Evolutionary conservation across 805 yeast species (phyloP).

Genomic region (Metschnikowia matae): DNA sequence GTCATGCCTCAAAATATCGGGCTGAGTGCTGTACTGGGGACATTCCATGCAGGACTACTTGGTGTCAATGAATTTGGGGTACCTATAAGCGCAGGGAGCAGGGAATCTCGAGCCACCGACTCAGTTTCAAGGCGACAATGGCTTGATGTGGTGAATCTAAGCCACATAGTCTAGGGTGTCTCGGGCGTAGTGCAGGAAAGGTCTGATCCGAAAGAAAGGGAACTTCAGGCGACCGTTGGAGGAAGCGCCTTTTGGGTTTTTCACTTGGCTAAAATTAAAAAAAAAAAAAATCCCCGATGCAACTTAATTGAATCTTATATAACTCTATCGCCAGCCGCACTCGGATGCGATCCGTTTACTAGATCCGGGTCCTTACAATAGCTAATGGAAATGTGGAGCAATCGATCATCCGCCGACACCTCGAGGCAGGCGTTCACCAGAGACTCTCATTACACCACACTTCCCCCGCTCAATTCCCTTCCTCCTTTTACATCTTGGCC

Average conservation of each 20-base stretch:
- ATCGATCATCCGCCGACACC: neutral
- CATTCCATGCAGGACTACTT: neutral
- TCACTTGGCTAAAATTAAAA: neutral
- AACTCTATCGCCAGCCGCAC: conserved; percentile 2
- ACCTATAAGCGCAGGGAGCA: conserved; percentile 3
- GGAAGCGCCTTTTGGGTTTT: neutral
- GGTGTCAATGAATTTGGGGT: neutral
- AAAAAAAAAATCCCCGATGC: conserved; percentile 1
- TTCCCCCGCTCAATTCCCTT: neutral
- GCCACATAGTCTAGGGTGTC: neutral
- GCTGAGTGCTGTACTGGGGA: neutral
- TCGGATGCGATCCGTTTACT: neutral
- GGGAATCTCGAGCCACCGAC: conserved; percentile 1
- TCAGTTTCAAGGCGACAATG: neutral
- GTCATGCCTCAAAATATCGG: neutral
- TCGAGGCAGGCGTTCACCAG: neutral
- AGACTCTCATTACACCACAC: neutral
- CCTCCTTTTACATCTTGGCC: neutral
- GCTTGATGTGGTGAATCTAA: neutral
- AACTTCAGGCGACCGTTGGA: neutral
- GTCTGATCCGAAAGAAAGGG: neutral
- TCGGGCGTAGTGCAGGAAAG: conserved; percentile 1
- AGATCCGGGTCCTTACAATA: neutral
- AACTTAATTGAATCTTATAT: neutral
- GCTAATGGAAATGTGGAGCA: conserved; percentile 1